A percentile compares a stretch with the other conserved stretches of the same genome.
Evolutionary conservation across 495 filamentous ascomycete genomes (phyloP).

Genomic region (Aspergillus asperescens): DNA sequence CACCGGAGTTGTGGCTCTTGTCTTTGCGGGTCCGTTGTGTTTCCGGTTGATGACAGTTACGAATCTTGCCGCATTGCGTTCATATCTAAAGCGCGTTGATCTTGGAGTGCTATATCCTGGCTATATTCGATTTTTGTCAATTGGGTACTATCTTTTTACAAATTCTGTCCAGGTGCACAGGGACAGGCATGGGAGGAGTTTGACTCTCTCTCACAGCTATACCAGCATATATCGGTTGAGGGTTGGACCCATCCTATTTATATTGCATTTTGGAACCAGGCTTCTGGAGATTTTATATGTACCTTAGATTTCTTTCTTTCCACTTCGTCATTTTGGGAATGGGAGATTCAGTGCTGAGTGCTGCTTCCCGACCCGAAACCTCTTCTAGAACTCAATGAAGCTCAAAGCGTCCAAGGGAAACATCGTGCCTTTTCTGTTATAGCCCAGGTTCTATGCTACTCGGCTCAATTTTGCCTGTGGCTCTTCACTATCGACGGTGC

Average conservation of each 20-base stretch:
- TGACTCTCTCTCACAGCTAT: constrained; percentile 22
- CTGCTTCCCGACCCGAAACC: background rate
- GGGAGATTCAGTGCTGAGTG: background rate
- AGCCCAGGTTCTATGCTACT: background rate
- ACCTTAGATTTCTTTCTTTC: constrained; percentile 18
- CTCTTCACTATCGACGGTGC: background rate
- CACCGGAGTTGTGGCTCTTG: constrained; percentile 13
- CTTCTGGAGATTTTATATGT: constrained; percentile 11
- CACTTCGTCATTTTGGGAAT: background rate
- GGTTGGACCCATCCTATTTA: constrained; percentile 16
- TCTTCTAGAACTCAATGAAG: constrained; percentile 4
- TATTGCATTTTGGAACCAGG: constrained; percentile 18
- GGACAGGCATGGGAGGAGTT: constrained; percentile 41
- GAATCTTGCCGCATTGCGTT: constrained; percentile 15
- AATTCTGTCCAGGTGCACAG: constrained; percentile 21
- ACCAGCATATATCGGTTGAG: constrained; percentile 27
- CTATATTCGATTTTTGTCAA: background rate
- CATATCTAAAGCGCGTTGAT: constrained; percentile 6
- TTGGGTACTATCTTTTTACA: constrained; percentile 6
- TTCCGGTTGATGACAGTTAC: constrained; percentile 18
- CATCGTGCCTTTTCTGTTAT: constrained; percentile 2
- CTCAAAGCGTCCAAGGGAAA: background rate
- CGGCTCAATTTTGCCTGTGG: background rate
- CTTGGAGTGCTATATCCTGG: background rate
- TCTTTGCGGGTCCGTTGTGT: background rate